These are phyloP conservation scores for Cercis canadensis DNA, from an alignment of 306 rosid species.

Conservation along the genomic window DNA sequence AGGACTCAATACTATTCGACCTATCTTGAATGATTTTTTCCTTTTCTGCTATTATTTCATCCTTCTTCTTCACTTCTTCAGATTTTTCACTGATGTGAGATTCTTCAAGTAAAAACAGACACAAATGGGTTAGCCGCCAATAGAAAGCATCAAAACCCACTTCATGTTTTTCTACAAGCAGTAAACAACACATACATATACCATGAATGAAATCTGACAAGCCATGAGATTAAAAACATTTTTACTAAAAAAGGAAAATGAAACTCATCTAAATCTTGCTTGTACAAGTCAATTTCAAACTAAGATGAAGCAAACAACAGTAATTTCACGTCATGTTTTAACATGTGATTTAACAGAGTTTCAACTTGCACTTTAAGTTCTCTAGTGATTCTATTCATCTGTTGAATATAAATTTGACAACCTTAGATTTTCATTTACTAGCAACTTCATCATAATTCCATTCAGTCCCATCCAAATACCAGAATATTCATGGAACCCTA, in stretches of 20 bases:
- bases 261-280: not conserved
- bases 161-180: not conserved
- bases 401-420: not conserved
- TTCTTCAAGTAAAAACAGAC: slow-evolving; percentile 53
- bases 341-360: not conserved
- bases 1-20: slow-evolving; percentile 50
- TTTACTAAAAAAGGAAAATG: not conserved
- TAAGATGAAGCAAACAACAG: not conserved
- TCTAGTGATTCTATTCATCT: not conserved
- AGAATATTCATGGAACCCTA: not conserved
- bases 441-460: not conserved
- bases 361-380: not conserved
- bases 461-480: not conserved
- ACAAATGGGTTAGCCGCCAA: slow-evolving; percentile 40
- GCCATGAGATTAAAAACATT: not conserved
- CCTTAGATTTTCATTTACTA: not conserved
- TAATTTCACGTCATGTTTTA: not conserved
- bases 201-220: too few species aligned
- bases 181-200: not conserved
- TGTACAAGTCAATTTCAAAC: not conserved
- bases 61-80: slow-evolving; percentile 63
- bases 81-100: slow-evolving; percentile 59
- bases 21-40: slow-evolving; percentile 59
- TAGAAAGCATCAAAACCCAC: slow-evolving; percentile 19
- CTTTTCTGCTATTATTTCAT: slow-evolving; percentile 61